Base-by-base conservation (phyloP, 345 rosid genomes). In the Sonneratia caseolaris region DNA sequence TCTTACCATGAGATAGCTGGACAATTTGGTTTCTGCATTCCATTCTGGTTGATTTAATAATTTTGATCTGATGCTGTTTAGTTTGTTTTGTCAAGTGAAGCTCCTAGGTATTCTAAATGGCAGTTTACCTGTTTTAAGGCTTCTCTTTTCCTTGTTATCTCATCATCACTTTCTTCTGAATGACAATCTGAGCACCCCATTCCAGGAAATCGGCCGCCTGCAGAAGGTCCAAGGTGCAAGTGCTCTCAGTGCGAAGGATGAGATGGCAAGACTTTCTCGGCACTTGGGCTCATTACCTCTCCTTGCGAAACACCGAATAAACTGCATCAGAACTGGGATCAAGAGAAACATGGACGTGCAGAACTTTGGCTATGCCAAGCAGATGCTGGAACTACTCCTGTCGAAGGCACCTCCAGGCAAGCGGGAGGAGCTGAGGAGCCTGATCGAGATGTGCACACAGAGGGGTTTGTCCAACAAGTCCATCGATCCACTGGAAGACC, bases 261-360 rank as follows among this genome's bases (percentile, higher is more conserved):
- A 95, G 90, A 92, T 95, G 96, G 99, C 94, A 4, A 88, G 99
- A 78, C 83, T 95, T 40, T 86, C 99, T 13, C 88, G 98, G 64
- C 99, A 92, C 81, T 81, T 95, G 66, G 91, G 91, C 70, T 95
- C 99, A 62, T 80, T 92, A 67, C 96, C 98, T 40, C 87, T 95
- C 74, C 89, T 85, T 48, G 96, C 97, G 70, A 92, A 92, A 81
- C 99, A 95, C 82, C 82, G 99, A 19, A 92, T 95, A 82, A 92
- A 90, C 79, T 95, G 98, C 84, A 89, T 95, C 37, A 91, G 96
- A 45, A 92, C 97, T 7, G 99, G 97, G 66, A 92, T 95, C 76
- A 95, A 88, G 83, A 75, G 97, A 64, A 95, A 95, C 81, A 95
- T 92, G 98, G 99, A 95, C 72, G 97, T 95, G 49, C 99, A 95